phyloP scores from a whole-genome alignment of 2,329 filamentous ascomycete genomes.

The Colletotrichum magnum region DNA sequence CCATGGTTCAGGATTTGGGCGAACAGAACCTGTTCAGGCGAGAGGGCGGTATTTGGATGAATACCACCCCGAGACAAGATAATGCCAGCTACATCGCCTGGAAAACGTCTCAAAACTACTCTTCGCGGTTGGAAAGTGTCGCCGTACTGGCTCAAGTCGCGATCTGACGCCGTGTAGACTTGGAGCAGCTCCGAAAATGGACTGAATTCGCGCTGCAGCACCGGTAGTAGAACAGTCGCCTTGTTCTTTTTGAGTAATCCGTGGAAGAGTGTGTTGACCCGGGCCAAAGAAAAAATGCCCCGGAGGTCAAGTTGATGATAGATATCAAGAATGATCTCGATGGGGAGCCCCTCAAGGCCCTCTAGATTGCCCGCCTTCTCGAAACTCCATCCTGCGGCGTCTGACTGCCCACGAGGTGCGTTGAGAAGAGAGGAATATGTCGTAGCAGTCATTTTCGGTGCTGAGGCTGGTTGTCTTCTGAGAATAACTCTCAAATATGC shows the following conservation, averaged over 20 bases:
- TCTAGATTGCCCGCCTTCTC: slow-evolving; percentile 31
- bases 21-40: slow-evolving; percentile 8
- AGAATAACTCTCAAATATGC: not conserved
- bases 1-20: slow-evolving; percentile 4
- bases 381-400: not conserved
- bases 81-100: slow-evolving; percentile 48
- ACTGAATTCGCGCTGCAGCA: slow-evolving; percentile 58
- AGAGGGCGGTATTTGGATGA: not conserved
- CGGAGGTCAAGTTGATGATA: slow-evolving; percentile 60
- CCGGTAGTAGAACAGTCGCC: slow-evolving; percentile 57
- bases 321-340: slow-evolving; percentile 64
- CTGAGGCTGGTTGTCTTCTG: not conserved
- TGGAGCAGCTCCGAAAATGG: slow-evolving; percentile 63
- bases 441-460: slow-evolving; percentile 18
- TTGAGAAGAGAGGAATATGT: slow-evolving; percentile 28
- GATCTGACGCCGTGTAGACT: slow-evolving; percentile 58
- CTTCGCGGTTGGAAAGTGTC: slow-evolving; percentile 56
- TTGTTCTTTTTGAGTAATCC: slow-evolving; percentile 59
- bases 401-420: not conserved
- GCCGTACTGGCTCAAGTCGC: slow-evolving; percentile 51
- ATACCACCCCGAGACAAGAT: slow-evolving; percentile 37
- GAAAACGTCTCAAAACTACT: slow-evolving; percentile 55
- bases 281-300: slow-evolving; percentile 56
- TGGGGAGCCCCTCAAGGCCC: slow-evolving; percentile 53
- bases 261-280: slow-evolving; percentile 54